Base-by-base conservation (phyloP, 129 eudicot species). In the Glebionis coronaria region DNA sequence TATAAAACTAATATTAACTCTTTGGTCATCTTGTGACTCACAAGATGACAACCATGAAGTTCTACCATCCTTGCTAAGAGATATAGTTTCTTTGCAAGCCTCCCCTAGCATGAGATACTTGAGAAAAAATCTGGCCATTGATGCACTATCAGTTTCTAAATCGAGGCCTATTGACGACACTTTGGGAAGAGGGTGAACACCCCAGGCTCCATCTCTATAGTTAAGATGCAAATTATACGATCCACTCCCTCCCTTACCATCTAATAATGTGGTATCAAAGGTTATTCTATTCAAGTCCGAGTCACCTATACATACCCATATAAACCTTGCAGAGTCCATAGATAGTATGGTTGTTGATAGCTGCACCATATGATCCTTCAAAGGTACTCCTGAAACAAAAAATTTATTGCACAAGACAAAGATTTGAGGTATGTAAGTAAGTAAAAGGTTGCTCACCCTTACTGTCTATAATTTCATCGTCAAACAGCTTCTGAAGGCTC, bases 111-210 rank as follows among this genome's bases (percentile, higher is more conserved):
- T n/a, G n/a, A n/a, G n/a, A n/a, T n/a, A n/a, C n/a, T n/a, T n/a
- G n/a, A n/a, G n/a, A n/a, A n/a, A n/a, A n/a, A n/a, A n/a, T n/a
- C n/a, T n/a, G n/a, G n/a, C n/a, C n/a, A n/a, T n/a, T n/a, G n/a
- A n/a, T n/a, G n/a, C n/a, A n/a, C n/a, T n/a, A n/a, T n/a, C n/a
- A n/a, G n/a, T n/a, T n/a, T n/a, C n/a, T n/a, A n/a, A n/a, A n/a
- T n/a, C n/a, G 4, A 84, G 88, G 12, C 88, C 88, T 1, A 83
- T 67, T 2, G 88, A 79, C 25, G 70, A 16, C 10, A 74, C 8
- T 83, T 25, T 12, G 85, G 83, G 59, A 50, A 59, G n/a, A 71
- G 49, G 8, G 65, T 27, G 11, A 73, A 59, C 3, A 82, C 78
- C 5, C 54, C 81, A 2, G 72, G 56, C 69, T 86, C 93, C 19